Conservation (phyloP, 2,329 filamentous ascomycete species). For the Madurella mycetomatis region DNA sequence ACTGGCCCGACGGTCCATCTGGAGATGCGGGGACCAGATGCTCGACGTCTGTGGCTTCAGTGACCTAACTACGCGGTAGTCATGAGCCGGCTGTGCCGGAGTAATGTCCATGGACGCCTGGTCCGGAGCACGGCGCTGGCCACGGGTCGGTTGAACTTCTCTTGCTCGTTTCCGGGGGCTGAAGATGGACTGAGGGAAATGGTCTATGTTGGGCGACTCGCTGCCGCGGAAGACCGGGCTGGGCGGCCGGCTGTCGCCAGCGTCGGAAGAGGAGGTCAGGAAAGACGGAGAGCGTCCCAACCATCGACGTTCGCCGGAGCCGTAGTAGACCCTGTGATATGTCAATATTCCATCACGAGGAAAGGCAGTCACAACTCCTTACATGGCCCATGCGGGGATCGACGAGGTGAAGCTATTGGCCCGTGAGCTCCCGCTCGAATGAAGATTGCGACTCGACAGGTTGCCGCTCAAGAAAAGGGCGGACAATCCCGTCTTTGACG, state of each 20-base stretch:
- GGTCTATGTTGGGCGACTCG: conserved; percentile 48
- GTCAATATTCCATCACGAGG: background rate
- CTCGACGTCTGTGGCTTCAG: conserved; percentile 48
- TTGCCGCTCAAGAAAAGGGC: conserved; percentile 43
- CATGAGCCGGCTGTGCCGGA: conserved; percentile 28
- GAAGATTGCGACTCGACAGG: conserved; percentile 47
- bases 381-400: conserved; percentile 54
- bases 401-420: conserved; percentile 40
- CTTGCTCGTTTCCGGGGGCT: conserved; percentile 43
- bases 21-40: conserved; percentile 71
- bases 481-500: conserved; percentile 52
- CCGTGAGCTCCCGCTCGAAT: conserved; percentile 44
- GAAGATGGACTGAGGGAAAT: conserved; percentile 42
- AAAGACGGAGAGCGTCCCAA: conserved; percentile 44
- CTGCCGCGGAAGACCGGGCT: conserved; percentile 44
- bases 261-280: conserved; percentile 43
- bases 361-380: conserved; percentile 17
- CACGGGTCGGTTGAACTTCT: conserved; percentile 30
- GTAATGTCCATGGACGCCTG: conserved; percentile 44
- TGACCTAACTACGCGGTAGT: conserved; percentile 29
- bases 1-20: conserved; percentile 56
- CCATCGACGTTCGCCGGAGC: conserved; percentile 56
- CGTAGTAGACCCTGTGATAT: conserved; percentile 60
- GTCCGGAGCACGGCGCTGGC: conserved; percentile 29
- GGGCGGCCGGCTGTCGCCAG: conserved; percentile 43